These are phyloP conservation scores for Aurantiochytrium sp. DNA, from an alignment of 108 stramenopile species.

Conservation along the genomic window DNA sequence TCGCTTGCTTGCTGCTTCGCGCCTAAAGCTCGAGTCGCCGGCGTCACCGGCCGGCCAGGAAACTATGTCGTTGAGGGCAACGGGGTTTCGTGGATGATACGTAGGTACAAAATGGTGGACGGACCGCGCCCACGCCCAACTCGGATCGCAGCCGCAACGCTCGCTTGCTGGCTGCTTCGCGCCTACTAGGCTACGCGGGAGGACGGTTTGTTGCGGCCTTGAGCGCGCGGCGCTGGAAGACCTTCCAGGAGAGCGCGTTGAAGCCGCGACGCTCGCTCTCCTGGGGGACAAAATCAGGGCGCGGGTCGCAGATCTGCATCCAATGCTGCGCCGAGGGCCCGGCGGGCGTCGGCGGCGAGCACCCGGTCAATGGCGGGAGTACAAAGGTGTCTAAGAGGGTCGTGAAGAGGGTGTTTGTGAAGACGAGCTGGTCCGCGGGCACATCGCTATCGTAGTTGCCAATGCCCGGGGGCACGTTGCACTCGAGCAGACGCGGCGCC, in stretches of 20 bases:
- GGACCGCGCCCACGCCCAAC: no score
- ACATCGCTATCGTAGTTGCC: neutral
- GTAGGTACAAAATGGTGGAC: no score
- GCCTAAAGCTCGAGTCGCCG: no score
- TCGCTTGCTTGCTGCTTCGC: no score
- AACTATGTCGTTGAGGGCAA: no score
- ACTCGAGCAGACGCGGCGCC: neutral
- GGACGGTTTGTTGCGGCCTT: neutral
- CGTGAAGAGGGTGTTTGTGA: neutral
- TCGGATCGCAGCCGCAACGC: no score
- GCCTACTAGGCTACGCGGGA: no score
- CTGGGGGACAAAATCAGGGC: neutral
- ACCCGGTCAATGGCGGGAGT: neutral
- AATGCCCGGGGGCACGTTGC: slow-evolving; percentile 1
- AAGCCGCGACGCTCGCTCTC: neutral
- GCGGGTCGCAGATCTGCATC: slow-evolving; percentile 1
- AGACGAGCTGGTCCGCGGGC: neutral
- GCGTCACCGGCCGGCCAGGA: no score
- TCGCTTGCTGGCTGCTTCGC: no score
- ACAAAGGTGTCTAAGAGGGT: neutral
- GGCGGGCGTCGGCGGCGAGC: neutral
- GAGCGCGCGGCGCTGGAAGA: neutral
- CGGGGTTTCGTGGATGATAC: no score
- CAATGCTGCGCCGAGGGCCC: neutral
- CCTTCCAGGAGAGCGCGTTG: slow-evolving; percentile 13